Evolutionary conservation across 495 filamentous ascomycete species (phyloP).

Genomic region (Penicillium argentinense): DNA sequence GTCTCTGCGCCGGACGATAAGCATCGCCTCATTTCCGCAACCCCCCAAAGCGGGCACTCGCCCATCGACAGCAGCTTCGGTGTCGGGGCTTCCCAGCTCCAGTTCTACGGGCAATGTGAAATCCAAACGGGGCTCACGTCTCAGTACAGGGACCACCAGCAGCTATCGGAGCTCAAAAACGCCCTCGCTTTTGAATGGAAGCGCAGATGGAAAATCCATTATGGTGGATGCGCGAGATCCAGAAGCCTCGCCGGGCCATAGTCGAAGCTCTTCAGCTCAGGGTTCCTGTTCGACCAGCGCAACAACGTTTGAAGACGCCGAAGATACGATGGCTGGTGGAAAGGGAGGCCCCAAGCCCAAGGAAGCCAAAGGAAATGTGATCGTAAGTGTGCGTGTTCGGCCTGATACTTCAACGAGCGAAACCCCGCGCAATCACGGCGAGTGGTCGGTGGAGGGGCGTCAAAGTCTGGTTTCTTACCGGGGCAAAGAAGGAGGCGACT

Average conservation of each 20-base stretch:
- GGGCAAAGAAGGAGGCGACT: constrained; percentile 88
- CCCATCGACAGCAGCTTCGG: constrained; percentile 42
- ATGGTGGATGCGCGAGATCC: constrained; percentile 59
- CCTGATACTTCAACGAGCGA: constrained; percentile 69
- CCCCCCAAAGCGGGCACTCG: constrained; percentile 65
- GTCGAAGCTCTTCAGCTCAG: constrained; percentile 84
- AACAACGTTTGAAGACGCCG: constrained; percentile 75
- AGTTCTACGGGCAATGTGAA: constrained; percentile 30
- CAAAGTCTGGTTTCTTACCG: constrained; percentile 76
- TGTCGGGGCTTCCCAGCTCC: constrained; percentile 27
- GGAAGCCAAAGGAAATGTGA: constrained; percentile 89
- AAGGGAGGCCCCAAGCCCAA: constrained; percentile 38
- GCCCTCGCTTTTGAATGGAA: constrained; percentile 76
- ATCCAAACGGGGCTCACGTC: constrained; percentile 36
- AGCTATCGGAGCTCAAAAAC: constrained; percentile 55
- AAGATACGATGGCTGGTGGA: constrained; percentile 36
- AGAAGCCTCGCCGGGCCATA: constrained; percentile 81
- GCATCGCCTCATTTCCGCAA: constrained; percentile 90
- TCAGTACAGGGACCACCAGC: constrained; percentile 40
- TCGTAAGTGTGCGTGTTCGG: constrained; percentile 91
- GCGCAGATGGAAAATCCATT: constrained; percentile 71
- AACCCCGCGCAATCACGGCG: constrained; percentile 63
- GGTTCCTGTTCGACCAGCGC: constrained; percentile 88
- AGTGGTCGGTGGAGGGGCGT: constrained; percentile 91
- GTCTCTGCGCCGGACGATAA: constrained; percentile 79